These are phyloP conservation scores for Colletotrichum sp. DNA, from an alignment of 2,329 filamentous ascomycete genomes.

Conservation along the genomic window DNA sequence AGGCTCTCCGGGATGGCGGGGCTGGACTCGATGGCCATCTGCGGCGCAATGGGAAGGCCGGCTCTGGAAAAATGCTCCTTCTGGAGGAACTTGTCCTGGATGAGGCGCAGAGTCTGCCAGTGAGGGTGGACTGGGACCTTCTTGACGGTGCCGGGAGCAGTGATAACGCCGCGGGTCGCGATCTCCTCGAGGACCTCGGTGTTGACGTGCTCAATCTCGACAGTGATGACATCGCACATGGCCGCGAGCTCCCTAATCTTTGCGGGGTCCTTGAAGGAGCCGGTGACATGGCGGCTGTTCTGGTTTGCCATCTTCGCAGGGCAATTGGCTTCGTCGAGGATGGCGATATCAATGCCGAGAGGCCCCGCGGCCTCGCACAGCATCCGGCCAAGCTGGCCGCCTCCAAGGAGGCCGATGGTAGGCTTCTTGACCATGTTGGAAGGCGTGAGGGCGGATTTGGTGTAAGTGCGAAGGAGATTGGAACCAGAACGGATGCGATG, in stretches of 20 bases:
- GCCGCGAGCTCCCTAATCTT: constrained; percentile 82
- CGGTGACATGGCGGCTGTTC: constrained; percentile 76
- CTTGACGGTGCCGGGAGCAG: constrained; percentile 47
- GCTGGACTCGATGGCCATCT: constrained; percentile 64
- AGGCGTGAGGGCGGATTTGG: not conserved
- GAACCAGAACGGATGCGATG: not conserved
- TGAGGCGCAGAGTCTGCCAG: constrained; percentile 84
- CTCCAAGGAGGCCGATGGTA: constrained; percentile 59
- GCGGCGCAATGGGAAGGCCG: constrained; percentile 75
- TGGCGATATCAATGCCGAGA: constrained; percentile 78
- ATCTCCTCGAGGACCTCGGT: constrained; percentile 89
- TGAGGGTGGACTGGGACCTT: constrained; percentile 75
- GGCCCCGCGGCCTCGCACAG: constrained; percentile 81
- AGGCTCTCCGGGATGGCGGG: constrained; percentile 66
- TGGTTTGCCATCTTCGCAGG: constrained; percentile 88
- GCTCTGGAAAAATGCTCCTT: constrained; percentile 77
- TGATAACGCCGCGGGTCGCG: constrained; percentile 65
- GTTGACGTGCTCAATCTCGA: constrained; percentile 95
- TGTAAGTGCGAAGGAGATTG: not conserved
- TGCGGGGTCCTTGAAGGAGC: constrained; percentile 84
- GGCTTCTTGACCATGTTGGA: constrained; percentile 35
- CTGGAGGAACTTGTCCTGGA: constrained; percentile 93
- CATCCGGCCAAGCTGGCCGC: constrained; percentile 90
- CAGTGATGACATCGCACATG: constrained; percentile 80
- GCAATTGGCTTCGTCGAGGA: constrained; percentile 78